phyloP scores from a whole-genome alignment of 1,284 basidiomycete genomes.

The Cutaneotrichosporon sp. region DNA sequence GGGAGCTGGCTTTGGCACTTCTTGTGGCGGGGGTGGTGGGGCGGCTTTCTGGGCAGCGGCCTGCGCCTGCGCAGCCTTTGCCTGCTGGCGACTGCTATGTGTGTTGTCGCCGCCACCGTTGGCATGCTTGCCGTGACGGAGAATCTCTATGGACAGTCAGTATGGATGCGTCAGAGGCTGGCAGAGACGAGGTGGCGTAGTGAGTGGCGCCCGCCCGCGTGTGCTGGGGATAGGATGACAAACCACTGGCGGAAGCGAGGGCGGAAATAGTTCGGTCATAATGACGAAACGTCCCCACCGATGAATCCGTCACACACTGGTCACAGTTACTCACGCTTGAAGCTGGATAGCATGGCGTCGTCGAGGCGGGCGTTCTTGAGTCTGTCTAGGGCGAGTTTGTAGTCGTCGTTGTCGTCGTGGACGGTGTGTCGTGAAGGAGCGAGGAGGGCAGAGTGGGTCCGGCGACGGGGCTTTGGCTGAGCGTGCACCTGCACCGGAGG shows the following conservation, averaged over 20 bases:
- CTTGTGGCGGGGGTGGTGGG: slow-evolving; percentile 18
- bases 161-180: not conserved
- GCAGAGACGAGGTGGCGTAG: no score
- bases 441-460: not conserved
- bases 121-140: slow-evolving; percentile 64
- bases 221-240: not conserved
- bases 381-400: slow-evolving; percentile 24
- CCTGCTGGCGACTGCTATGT: slow-evolving; percentile 13
- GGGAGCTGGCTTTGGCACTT: not conserved
- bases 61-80: not conserved
- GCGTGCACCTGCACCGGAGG: no score
- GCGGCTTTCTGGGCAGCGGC: no score
- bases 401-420: slow-evolving; percentile 17
- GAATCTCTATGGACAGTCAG: slow-evolving; percentile 59
- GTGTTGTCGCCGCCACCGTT: slow-evolving; percentile 54
- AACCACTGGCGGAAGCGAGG: no score
- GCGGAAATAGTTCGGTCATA: not conserved
- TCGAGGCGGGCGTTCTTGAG: slow-evolving; percentile 30
- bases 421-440: not conserved
- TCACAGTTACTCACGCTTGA: slow-evolving; percentile 47
- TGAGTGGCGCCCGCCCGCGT: no score
- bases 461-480: no score
- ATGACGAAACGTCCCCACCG: no score
- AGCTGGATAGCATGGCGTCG: slow-evolving; percentile 44
- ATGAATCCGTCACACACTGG: no score